Evolutionary conservation across 1,284 basidiomycete genomes (phyloP), one percentile per base, ranked within the genome.

Genomic region (Volvariella surrecta): DNA sequence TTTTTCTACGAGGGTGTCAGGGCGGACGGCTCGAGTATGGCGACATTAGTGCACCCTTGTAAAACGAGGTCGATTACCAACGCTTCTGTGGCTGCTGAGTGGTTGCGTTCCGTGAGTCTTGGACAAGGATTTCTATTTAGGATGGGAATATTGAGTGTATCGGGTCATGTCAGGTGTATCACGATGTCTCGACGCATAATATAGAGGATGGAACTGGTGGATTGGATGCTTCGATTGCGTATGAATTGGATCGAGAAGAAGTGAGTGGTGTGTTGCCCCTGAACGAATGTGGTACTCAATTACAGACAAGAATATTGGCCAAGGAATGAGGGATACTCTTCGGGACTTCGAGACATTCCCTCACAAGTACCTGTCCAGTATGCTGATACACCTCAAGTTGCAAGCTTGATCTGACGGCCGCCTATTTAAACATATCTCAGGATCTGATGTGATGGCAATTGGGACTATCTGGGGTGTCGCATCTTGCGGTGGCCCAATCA

Each of bases 41-140:
- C 66, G 6, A 55, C 62, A n/a, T 50, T 68, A 4, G 66, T 68
- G 0, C 59, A 62, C 41, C 66, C 68, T 9, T 70, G 68, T 50
- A 58, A 61, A 47, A 61, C 59, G 40, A 59, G 68, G 16, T 50
- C 58, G 19, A 58, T 58, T 19, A 66, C 61, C 20, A 56, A 61
- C 16, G 58, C 63, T 15, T 67, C 66, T 10, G 57, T 70, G 28
- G 54, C 60, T 18, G 68, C 67, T 11, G 67, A 70, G 57, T 70
- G 68, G 68, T 54, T 69, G 20, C 67, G 68, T 28, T 64, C 68
- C 43, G 68, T 68, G 48, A 21, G 63, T 52, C 22, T 32, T 13
- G 34, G 18, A 6, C 6, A 15, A 35, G 15, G n/a, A 24, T 37
- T n/a, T 13, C 34, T 47, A 13, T 11, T 31, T 19, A 4, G n/a